A percentile compares a stretch with the other conserved stretches of the same genome.
These are phyloP conservation scores for Zalerion maritima DNA, from an alignment of 495 filamentous ascomycete species.

Conservation along the genomic window DNA sequence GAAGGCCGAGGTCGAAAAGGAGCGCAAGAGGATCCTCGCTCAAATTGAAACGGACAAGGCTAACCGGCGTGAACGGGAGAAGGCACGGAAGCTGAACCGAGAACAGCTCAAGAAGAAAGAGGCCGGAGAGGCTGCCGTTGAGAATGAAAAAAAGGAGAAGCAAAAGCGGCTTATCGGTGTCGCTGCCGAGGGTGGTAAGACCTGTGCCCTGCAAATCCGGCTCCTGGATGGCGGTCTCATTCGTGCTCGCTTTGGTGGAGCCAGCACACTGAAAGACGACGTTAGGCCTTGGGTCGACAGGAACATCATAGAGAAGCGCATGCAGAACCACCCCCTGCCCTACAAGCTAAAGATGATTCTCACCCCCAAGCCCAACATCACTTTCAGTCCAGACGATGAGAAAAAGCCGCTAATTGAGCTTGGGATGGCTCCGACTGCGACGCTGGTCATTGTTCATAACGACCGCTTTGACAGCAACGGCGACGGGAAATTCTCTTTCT, in stretches of 20 bases:
- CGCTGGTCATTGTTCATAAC: slow-evolving; percentile 70
- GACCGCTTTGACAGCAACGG: no score
- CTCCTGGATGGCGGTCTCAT: slow-evolving; percentile 74
- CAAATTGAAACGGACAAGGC: slow-evolving; percentile 55
- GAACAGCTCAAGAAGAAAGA: slow-evolving; percentile 3
- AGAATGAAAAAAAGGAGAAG: slow-evolving; percentile 4
- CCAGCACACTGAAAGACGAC: slow-evolving; percentile 45
- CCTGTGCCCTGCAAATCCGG: slow-evolving; percentile 63
- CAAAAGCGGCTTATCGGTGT: slow-evolving; percentile 2
- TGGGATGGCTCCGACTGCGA: slow-evolving; percentile 61
- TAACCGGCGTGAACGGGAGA: slow-evolving; percentile 40
- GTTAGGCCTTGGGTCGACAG: slow-evolving; percentile 68
- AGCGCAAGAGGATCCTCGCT: slow-evolving; percentile 44
- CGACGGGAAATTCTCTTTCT: no score
- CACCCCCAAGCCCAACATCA: slow-evolving; percentile 59
- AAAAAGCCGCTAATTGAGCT: slow-evolving; percentile 47
- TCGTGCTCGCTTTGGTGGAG: slow-evolving; percentile 51
- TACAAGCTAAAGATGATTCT: slow-evolving; percentile 80
- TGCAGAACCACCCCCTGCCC: slow-evolving; percentile 30
- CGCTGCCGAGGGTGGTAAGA: slow-evolving; percentile 13
- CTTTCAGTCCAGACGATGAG: slow-evolving; percentile 61
- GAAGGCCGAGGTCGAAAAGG: slow-evolving; percentile 39
- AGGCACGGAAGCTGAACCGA: slow-evolving; percentile 28
- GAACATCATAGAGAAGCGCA: slow-evolving; percentile 21
- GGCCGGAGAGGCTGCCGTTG: slow-evolving; percentile 3